phyloP scores from a whole-genome alignment of 768 basidiomycete genomes.

The Candolleomyces eurysporus region DNA sequence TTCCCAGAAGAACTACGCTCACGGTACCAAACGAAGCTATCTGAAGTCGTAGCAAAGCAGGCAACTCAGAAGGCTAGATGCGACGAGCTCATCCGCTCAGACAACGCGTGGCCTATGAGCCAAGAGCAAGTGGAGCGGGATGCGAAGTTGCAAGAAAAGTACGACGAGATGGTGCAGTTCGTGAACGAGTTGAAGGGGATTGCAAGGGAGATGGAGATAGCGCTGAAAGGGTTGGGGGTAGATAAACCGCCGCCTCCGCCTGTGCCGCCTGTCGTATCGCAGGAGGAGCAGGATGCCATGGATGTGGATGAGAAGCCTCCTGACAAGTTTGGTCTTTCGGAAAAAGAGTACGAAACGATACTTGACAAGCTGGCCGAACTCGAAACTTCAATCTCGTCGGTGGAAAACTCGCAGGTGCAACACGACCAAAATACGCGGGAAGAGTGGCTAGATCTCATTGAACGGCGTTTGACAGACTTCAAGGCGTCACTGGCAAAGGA shows the following conservation, averaged over 20 bases:
- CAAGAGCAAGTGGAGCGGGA: conserved; percentile 11
- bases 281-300: not conserved
- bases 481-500: too few relatives aligned
- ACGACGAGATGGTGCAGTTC: conserved; percentile 7
- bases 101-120: conserved; percentile 8
- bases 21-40: conserved; percentile 1
- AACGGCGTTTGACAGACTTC: not conserved
- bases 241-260: not conserved
- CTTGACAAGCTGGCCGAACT: conserved; percentile 1
- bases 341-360: not conserved
- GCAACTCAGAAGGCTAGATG: not conserved
- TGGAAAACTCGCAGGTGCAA: not conserved
- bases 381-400: not conserved
- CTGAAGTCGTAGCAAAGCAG: not conserved
- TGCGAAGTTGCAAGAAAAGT: conserved; percentile 8
- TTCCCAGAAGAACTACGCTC: not conserved
- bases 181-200: conserved; percentile 10
- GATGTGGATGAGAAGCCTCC: not conserved
- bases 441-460: not conserved
- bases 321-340: not conserved
- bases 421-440: not conserved
- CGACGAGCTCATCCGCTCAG: conserved; percentile 3
- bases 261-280: not conserved
- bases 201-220: conserved; percentile 12
- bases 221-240: conserved; percentile 8